Base-by-base conservation (phyloP, 441 rosid genomes). In the Populus hybrid region DNA sequence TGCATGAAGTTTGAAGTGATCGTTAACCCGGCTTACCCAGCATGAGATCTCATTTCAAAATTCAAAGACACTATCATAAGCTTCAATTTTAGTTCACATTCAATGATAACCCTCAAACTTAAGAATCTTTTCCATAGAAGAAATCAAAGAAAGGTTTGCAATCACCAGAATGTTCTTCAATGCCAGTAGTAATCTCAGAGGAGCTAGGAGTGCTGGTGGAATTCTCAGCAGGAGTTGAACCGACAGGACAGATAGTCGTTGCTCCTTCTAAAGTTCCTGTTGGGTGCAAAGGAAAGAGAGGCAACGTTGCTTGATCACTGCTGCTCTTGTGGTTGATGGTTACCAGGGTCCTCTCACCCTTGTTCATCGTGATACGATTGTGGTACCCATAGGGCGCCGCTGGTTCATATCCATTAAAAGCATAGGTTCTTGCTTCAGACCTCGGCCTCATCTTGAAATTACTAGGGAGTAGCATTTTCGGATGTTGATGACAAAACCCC, bases 281-380 rank as follows among this genome's bases (percentile, higher is more conserved):
- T 29, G 98, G 99, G 68, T 92, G 95, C 78, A 93, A 81, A 21
- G 98, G 99, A 33, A 94, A 94, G 28, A 94, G 87, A 20, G 88
- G 81, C 77, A 94, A 75, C 0, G 98, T 92, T 69, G 86, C 83
- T 45, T 73, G 88, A 72, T 69, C 74, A 59, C 12, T 68, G 6
- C 14, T 29, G 14, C 11, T 78, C 76, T 76, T 77, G 23, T 3
- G n/a, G 33, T 61, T 20, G 69, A 12, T 31, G 3, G n/a, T 59
- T 63, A 63, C 74, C 40, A 45, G 63, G 9, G 31, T 42, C 56
- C 38, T 38, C 26, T 71, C 20, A 29, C 74, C 77, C 77, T 24
- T 82, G 61, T 74, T 42, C 8, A 45, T 74, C 73, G 50, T 23
- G 67, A 33, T 56, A 20, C 26, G 18, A 66, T 42, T 40, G 75